Evolutionary conservation across 1,284 basidiomycete species (phyloP).

Genomic region (Boletellus deceptivus): DNA sequence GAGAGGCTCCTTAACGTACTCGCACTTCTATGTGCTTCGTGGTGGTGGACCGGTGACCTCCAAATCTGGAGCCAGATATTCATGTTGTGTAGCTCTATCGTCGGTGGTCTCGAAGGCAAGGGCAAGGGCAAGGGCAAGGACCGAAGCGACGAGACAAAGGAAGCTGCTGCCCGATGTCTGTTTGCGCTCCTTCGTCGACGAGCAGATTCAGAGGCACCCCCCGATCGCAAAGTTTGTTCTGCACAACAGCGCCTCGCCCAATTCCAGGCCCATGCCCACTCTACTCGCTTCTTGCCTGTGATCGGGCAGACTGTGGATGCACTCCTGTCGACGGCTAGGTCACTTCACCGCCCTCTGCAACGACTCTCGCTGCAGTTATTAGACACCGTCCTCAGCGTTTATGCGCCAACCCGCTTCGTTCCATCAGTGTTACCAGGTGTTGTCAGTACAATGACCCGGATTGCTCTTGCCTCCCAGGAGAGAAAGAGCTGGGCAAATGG

Average conservation of each 20-base stretch:
- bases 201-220: slow-evolving; percentile 37
- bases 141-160: slow-evolving; percentile 76
- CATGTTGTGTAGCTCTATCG: slow-evolving; percentile 70
- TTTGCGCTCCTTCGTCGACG: slow-evolving; percentile 54
- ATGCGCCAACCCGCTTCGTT: slow-evolving; percentile 61
- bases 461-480: slow-evolving; percentile 55
- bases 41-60: slow-evolving; percentile 76
- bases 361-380: slow-evolving; percentile 61
- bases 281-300: slow-evolving; percentile 63
- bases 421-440: slow-evolving; percentile 81
- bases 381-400: slow-evolving; percentile 52
- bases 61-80: slow-evolving; percentile 82
- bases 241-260: slow-evolving; percentile 40
- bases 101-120: slow-evolving; percentile 60
- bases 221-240: slow-evolving; percentile 21
- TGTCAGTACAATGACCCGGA: slow-evolving; percentile 70
- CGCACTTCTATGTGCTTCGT: slow-evolving; percentile 57
- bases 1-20: slow-evolving; percentile 72
- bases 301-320: slow-evolving; percentile 81
- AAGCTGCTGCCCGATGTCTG: slow-evolving; percentile 59
- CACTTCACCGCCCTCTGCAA: slow-evolving; percentile 61
- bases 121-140: slow-evolving; percentile 60
- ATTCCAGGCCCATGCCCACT: slow-evolving; percentile 48
- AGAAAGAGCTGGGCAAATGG: slow-evolving; percentile 62
- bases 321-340: slow-evolving; percentile 56